Percentiles rank a stretch among this genome's conserved stretches.
These are phyloP conservation scores for Solioccasus polychromus DNA, from an alignment of 768 basidiomycete species.

Conservation along the genomic window DNA sequence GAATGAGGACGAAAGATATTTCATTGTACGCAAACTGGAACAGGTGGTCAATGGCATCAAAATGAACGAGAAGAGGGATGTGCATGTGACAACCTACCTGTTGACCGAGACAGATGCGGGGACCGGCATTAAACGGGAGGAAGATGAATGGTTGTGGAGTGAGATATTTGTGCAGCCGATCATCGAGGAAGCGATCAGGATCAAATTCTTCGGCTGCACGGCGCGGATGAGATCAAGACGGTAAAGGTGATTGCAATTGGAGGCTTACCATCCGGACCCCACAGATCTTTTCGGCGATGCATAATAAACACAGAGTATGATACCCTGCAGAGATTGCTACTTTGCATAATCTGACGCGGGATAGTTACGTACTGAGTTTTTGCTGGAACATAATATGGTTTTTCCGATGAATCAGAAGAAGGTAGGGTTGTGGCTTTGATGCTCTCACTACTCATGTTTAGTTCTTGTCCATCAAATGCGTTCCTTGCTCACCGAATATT, in stretches of 20 bases:
- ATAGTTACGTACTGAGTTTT: conserved; percentile 36
- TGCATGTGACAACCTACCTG: conserved; percentile 34
- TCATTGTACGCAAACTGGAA: conserved; percentile 55
- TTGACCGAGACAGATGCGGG: conserved; percentile 60
- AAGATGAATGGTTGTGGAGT: conserved; percentile 68
- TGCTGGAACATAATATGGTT: conserved; percentile 33
- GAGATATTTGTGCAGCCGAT: conserved; percentile 58
- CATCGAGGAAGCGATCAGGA: conserved; percentile 69
- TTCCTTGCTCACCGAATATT: conserved; percentile 39
- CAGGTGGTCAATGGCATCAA: background rate
- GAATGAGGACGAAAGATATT: conserved; percentile 60
- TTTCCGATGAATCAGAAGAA: conserved; percentile 21
- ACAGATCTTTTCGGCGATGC: conserved; percentile 64
- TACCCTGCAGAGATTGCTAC: conserved; percentile 27
- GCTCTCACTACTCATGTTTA: conserved; percentile 36
- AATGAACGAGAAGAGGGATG: background rate
- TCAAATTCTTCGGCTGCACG: conserved; percentile 60
- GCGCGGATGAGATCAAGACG: background rate
- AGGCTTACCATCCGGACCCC: conserved; percentile 64
- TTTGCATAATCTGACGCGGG: background rate
- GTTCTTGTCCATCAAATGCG: no score
- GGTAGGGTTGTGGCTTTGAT: conserved; percentile 48
- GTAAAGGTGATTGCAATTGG: background rate
- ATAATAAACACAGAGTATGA: conserved; percentile 60
- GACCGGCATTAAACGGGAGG: conserved; percentile 58